Base-by-base conservation (phyloP, 169 alveolate genomes). In the Condylostoma magnum region DNA sequence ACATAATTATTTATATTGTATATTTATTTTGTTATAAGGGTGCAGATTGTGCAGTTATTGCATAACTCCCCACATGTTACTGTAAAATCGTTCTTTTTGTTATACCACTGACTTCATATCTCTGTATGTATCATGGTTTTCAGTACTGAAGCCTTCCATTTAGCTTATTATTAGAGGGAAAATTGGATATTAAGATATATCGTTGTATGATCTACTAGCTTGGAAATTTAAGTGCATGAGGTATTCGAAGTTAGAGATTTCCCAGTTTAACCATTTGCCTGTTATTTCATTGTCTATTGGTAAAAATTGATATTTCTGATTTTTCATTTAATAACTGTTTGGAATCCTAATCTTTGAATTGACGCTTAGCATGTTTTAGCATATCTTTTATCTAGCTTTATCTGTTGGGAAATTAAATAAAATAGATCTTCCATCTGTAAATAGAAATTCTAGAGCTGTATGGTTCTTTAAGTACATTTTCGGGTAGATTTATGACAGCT, bases 131-230 rank as follows among this genome's bases (percentile, higher is more conserved):
- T n/a, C n/a, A n/a, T n/a, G n/a, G n/a, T n/a, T n/a, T n/a, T n/a
- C n/a, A n/a, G n/a, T n/a, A n/a, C n/a, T n/a, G n/a, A n/a, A n/a
- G n/a, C n/a, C n/a, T n/a, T n/a, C n/a, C n/a, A n/a, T n/a, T n/a
- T n/a, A n/a, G n/a, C 36, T 15, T 41, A 55, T 31, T 31, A 55
- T 47, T 99, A 99, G 97, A 2, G 99, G 99, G 73, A 93, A 93
- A 6, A 98, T 93, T 6, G 99, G 99, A 76, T 98, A 98, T 63
- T 97, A 98, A 5, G 98, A 92, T 68, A 97, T 84, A 82, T 97
- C 99, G 54, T 96, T 91, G 71, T 90, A 91, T 41, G 97, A 87
- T 58, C 99, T 86, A 33, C 97, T 98, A 18, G 97, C 95, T 34
- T 91, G 83, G 44, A 93, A 81, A 83, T 98, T 98, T 55, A 98